Conservation (phyloP, 2,329 filamentous ascomycete species). For the Alternaria metachromatica region DNA sequence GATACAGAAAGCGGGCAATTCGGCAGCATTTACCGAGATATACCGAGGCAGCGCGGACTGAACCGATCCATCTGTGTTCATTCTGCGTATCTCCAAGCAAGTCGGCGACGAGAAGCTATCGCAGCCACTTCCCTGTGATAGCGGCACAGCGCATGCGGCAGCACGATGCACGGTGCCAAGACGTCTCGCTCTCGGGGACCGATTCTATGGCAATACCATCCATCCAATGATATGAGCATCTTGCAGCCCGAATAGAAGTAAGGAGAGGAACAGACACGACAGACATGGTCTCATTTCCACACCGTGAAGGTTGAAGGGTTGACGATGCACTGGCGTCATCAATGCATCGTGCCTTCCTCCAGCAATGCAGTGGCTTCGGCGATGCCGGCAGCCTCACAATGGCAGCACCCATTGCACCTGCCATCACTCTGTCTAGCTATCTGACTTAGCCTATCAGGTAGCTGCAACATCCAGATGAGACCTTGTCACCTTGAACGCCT, state of each 20-base stretch:
- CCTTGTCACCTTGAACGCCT: not conserved
- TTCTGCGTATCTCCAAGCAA: not conserved
- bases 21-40: not conserved
- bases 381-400: not conserved
- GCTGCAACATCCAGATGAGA: not conserved
- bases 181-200: not conserved
- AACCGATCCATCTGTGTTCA: not conserved
- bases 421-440: not conserved
- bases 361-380: not conserved
- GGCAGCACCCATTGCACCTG: not conserved
- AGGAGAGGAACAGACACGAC: not conserved
- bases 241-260: not conserved
- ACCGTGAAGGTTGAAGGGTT: not conserved
- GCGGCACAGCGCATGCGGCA: not conserved
- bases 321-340: not conserved
- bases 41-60: not conserved
- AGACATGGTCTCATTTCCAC: not conserved
- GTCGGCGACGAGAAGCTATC: not conserved
- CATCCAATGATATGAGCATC: not conserved
- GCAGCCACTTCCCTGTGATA: not conserved
- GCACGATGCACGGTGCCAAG: not conserved
- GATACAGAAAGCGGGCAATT: not conserved
- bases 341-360: conserved; percentile 10
- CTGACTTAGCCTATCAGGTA: not conserved
- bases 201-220: not conserved